These are phyloP conservation scores for Blastocystis hominis DNA, from an alignment of 352 stramenopile species.

Conservation along the genomic window DNA sequence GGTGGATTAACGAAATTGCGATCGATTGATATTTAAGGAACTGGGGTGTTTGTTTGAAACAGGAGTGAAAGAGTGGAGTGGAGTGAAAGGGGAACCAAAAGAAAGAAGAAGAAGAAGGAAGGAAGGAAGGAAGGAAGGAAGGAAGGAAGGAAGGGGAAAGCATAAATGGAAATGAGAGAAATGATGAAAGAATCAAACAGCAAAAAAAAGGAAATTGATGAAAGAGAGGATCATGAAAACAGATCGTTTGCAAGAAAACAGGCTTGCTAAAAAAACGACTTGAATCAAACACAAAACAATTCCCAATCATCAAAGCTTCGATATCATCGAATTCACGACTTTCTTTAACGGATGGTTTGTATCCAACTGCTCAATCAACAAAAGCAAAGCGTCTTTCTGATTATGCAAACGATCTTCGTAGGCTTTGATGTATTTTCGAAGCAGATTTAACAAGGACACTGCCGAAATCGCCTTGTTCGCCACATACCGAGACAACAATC, in stretches of 20 bases:
- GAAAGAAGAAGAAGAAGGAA: no score
- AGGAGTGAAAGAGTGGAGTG: not conserved
- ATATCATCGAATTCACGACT: not conserved
- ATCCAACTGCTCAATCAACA: not conserved
- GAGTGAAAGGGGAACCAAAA: not conserved
- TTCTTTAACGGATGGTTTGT: not conserved
- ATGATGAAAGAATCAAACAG: no score
- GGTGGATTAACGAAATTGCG: not conserved
- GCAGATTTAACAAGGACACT: not conserved
- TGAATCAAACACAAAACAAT: no score
- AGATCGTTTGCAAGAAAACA: no score
- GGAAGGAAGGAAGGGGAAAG: no score
- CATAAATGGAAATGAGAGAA: no score
- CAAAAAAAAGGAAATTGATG: no score
- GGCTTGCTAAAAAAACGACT: no score
- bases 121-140: no score
- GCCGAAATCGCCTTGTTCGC: not conserved
- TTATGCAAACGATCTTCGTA: not conserved
- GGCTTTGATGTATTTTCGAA: not conserved
- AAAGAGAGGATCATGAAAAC: no score
- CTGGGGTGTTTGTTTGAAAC: not conserved
- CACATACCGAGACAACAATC: not conserved
- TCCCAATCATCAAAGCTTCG: not conserved
- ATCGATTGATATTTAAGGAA: not conserved
- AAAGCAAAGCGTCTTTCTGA: not conserved